Evolutionary conservation across 2,329 filamentous ascomycete species (phyloP), one percentile per base, ranked within the genome.

Genomic region (Colletotrichum spaethianum): DNA sequence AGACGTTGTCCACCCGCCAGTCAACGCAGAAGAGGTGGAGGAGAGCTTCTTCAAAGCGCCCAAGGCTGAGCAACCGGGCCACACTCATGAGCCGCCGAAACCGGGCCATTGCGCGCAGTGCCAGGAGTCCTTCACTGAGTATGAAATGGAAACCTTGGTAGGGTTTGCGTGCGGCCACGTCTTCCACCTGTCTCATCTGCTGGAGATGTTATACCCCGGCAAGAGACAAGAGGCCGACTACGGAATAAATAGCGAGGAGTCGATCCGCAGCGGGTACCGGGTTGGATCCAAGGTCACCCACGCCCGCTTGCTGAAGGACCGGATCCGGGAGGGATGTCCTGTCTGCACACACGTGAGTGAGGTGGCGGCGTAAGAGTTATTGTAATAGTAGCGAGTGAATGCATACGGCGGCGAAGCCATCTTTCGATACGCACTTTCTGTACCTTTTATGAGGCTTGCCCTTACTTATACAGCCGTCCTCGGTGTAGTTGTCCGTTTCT

Each of bases 281-380:
- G 91, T 98, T 8, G 93, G 94, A 0, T 90, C 92, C 38, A 98
- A 98, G 82, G 94, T 98, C 36, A 96, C 93, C 74, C 94, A 94
- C 79, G 95, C 95, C 48, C 89, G 94, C 74, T 80, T 98, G 66
- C 82, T 98, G 72, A 88, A 91, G 75, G 93, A 95, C 77, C 90
- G 90, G 73, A 87, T 96, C 44, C 84, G 86, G 56, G 88, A 86
- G 11, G 92, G 92, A 0, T 94, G 92, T 82, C 89, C 91, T 0
- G 83, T 92, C 23, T 93, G 91, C 77, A 78, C 65, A 2, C 65
- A 63, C 16, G 57, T 46, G 38, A 48, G 38, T 28, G 65, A 72
- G 9, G 38, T 72, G 38, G 11, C 59, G 8, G 53, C 46, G 23
- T 72, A 61, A 40, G 16, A 26, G 14, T 50, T 42, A n/a, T 28